A percentile compares a stretch with the other conserved stretches of the same genome.
Evolutionary conservation across 768 basidiomycete genomes (phyloP).

Genomic region (Phanerochaete carnosa): DNA sequence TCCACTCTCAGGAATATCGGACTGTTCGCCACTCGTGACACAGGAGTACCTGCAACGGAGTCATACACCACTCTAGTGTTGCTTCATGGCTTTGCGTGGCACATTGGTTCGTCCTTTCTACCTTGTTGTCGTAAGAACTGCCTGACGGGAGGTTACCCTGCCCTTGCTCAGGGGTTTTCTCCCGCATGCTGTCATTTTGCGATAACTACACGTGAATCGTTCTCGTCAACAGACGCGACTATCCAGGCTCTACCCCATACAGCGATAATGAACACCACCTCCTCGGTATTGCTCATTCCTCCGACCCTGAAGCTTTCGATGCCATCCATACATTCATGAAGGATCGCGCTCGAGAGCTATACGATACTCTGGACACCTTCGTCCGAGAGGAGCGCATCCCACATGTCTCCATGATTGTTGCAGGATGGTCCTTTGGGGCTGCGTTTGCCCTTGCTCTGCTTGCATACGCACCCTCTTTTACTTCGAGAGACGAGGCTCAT

Average conservation of each 20-base stretch:
- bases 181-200: not conserved
- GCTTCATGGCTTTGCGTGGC: slow-evolving; percentile 6
- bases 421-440: slow-evolving; percentile 7
- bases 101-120: not conserved
- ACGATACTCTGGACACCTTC: slow-evolving; percentile 2
- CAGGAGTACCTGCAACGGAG: no score
- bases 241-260: slow-evolving; percentile 1
- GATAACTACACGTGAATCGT: not conserved
- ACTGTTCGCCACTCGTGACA: no score
- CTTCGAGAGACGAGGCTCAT: not conserved
- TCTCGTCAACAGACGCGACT: slow-evolving; percentile 10
- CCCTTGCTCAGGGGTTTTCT: not conserved
- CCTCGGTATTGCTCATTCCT: not conserved
- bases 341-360: not conserved
- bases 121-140: no score
- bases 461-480: not conserved
- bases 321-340: not conserved
- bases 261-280: not conserved
- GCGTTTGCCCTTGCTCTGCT: slow-evolving; percentile 3
- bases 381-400: not conserved
- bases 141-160: no score
- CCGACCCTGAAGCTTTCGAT: not conserved
- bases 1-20: no score
- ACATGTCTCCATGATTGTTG: not conserved
- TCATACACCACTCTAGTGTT: slow-evolving; percentile 10